Evolutionary conservation across 352 stramenopile species (phyloP).

Genomic region (Thalassiosira delicatula): DNA sequence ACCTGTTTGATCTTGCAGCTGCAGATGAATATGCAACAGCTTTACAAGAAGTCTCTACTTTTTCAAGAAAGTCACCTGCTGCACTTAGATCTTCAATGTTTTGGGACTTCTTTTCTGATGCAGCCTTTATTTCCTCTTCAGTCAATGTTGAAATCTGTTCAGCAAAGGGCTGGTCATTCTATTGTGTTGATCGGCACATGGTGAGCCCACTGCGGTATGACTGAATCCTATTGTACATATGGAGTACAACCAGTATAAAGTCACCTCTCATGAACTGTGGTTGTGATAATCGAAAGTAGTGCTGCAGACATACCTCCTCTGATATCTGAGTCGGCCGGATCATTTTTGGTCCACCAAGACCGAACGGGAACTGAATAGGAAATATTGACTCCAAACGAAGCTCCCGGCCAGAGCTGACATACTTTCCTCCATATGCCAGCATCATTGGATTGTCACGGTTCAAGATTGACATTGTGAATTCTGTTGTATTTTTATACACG

Average conservation of each 20-base stretch:
- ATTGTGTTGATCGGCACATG: constrained; percentile 1
- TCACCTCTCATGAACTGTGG: constrained; percentile 31
- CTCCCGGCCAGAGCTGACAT: constrained; percentile 5
- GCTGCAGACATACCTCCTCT: not conserved
- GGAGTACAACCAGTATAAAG: constrained; percentile 9
- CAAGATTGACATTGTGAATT: constrained; percentile 8
- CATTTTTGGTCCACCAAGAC: constrained; percentile 9
- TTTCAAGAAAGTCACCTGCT: constrained; percentile 15
- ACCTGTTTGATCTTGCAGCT: constrained; percentile 8
- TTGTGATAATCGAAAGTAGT: not conserved
- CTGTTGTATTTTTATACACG: not conserved
- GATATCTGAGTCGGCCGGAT: constrained; percentile 17
- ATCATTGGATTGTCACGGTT: constrained; percentile 6
- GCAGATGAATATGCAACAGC: constrained; percentile 24
- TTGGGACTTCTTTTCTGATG: constrained; percentile 9
- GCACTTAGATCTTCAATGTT: constrained; percentile 16
- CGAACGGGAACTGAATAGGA: constrained; percentile 27
- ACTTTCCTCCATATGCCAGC: constrained; percentile 21
- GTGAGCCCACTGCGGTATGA: constrained; percentile 20
- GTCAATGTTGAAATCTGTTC: constrained; percentile 26
- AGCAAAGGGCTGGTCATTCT: constrained; percentile 9
- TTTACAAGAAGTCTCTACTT: constrained; percentile 23
- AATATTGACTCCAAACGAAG: constrained; percentile 20
- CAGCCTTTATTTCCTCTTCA: constrained; percentile 4
- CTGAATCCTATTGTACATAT: constrained; percentile 21